phyloP scores from a whole-genome alignment of 2,329 filamentous ascomycete genomes.

The Emericellopsis atlantica region DNA sequence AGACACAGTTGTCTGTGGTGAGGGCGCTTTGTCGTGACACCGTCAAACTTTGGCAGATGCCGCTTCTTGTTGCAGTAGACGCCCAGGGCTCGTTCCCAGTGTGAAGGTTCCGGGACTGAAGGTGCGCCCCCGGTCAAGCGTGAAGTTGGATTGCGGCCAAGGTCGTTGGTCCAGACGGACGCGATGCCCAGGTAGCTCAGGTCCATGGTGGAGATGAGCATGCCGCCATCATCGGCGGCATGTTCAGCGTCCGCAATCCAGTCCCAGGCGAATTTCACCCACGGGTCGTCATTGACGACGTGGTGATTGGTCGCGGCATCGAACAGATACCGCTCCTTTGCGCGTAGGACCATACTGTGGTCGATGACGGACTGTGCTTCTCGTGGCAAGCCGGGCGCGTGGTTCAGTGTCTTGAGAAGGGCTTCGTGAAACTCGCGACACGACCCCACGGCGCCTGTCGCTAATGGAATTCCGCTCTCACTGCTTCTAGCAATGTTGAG shows the following conservation, averaged over 20 bases:
- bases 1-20: conserved; percentile 65
- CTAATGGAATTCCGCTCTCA: conserved; percentile 22
- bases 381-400: conserved; percentile 31
- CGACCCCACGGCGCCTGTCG: conserved; percentile 26
- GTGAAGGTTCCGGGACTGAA: conserved; percentile 29
- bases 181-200: conserved; percentile 65
- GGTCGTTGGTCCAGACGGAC: conserved; percentile 57
- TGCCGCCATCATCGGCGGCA: conserved; percentile 53
- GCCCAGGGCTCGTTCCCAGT: conserved; percentile 51
- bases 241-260: conserved; percentile 57
- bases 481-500: conserved; percentile 15
- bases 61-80: conserved; percentile 47
- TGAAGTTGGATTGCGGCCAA: conserved; percentile 41
- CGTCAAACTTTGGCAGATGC: conserved; percentile 49
- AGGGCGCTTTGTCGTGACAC: conserved; percentile 49
- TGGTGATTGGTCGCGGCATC: conserved; percentile 51
- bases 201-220: conserved; percentile 57
- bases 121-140: conserved; percentile 30
- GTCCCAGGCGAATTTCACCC: conserved; percentile 69
- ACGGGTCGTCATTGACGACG: conserved; percentile 59
- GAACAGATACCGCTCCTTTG: conserved; percentile 50
- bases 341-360: conserved; percentile 45
- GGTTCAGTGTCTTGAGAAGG: conserved; percentile 30
- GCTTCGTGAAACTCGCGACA: conserved; percentile 47
- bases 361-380: conserved; percentile 40